Conservation (phyloP, 1,284 basidiomycete genomes). For the Earliella scabrosa region DNA sequence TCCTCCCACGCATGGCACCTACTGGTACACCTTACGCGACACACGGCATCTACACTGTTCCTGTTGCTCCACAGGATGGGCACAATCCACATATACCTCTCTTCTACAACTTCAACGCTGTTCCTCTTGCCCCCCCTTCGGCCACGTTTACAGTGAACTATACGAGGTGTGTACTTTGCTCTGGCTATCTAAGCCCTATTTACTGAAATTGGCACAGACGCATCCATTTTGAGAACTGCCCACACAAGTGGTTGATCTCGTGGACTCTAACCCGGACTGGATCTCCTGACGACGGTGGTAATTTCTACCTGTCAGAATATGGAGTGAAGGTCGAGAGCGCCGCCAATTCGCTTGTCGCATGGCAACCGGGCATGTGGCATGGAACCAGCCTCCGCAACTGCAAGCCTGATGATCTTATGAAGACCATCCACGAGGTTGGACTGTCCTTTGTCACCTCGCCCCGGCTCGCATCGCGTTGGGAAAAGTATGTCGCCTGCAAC, state of each 20-base stretch:
- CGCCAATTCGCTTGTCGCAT: background rate
- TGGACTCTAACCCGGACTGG: background rate
- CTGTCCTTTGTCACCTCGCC: background rate
- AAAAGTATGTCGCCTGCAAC: background rate
- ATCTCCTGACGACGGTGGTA: background rate
- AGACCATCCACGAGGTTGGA: background rate
- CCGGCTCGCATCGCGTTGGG: background rate
- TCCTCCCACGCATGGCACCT: background rate
- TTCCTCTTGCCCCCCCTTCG: no score
- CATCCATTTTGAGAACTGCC: background rate
- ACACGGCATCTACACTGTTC: no score
- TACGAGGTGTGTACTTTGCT: background rate
- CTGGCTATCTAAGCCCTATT: no score
- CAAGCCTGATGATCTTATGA: background rate
- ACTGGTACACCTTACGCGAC: no score
- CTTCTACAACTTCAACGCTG: no score
- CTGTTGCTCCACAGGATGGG: no score
- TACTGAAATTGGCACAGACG: background rate
- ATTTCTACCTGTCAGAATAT: background rate
- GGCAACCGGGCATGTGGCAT: background rate
- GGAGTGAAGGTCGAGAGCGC: background rate
- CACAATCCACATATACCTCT: no score
- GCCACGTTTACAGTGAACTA: background rate
- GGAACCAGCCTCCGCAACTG: background rate
- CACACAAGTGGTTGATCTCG: background rate